A percentile compares a stretch with the other conserved stretches of the same genome.
Conservation (phyloP, 2,329 filamentous ascomycete species). For the Clarireedia monteithiana region DNA sequence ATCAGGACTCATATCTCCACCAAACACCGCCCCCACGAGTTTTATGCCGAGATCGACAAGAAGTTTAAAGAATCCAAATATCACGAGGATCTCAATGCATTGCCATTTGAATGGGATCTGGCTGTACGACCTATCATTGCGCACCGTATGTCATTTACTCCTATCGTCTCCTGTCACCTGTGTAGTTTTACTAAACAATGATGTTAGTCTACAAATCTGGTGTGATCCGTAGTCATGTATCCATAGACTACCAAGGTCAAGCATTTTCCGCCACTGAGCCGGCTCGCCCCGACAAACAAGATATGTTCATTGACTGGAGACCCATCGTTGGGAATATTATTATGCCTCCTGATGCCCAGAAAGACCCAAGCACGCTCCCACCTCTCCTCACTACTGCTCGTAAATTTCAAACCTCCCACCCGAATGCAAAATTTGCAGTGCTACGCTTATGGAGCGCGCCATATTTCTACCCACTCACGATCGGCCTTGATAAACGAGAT, state of each 20-base stretch:
- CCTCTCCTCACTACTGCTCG: slow-evolving; percentile 29
- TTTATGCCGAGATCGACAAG: slow-evolving; percentile 29
- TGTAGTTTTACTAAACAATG: neutral
- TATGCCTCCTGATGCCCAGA: slow-evolving; percentile 22
- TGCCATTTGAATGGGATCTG: slow-evolving; percentile 35
- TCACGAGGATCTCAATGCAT: slow-evolving; percentile 24
- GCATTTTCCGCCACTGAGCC: slow-evolving; percentile 33
- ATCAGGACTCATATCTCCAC: slow-evolving; percentile 33
- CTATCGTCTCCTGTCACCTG: neutral
- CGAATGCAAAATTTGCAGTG: slow-evolving; percentile 34
- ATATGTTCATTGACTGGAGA: slow-evolving; percentile 39
- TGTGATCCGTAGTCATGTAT: slow-evolving; percentile 31
- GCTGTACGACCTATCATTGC: slow-evolving; percentile 35
- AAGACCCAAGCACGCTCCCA: slow-evolving; percentile 30
- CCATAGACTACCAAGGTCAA: slow-evolving; percentile 27
- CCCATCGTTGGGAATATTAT: slow-evolving; percentile 18
- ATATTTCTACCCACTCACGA: slow-evolving; percentile 42
- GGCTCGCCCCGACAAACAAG: slow-evolving; percentile 27
- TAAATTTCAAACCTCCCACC: slow-evolving; percentile 23
- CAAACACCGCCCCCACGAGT: slow-evolving; percentile 29
- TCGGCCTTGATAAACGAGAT: slow-evolving; percentile 31
- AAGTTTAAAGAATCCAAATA: slow-evolving; percentile 12
- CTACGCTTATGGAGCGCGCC: slow-evolving; percentile 40
- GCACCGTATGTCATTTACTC: slow-evolving; percentile 23
- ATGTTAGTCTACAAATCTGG: slow-evolving; percentile 38